Evolutionary conservation across 768 basidiomycete genomes (phyloP), one percentile per base, ranked within the genome.

Genomic region (Calocera cornea): DNA sequence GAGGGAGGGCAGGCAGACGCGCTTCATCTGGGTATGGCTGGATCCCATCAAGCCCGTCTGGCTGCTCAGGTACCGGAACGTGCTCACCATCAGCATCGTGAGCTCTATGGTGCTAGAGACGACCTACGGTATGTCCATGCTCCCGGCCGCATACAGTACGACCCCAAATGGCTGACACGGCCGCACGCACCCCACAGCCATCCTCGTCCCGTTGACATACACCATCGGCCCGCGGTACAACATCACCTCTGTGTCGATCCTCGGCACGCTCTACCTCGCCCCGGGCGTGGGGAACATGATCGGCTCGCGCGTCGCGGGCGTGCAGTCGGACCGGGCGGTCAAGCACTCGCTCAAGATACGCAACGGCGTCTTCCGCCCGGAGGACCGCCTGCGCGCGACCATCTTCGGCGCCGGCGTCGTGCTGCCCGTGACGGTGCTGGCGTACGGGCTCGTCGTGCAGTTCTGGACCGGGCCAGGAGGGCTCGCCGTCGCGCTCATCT

Each of bases 251-350:
- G 65, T 71, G 16, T 75, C 77, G 0, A 41, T 79, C n/a, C 60
- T 74, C n/a, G 78, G 77, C 16, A 70, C 69, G 47, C 71, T 79
- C 27, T 79, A 76, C 67, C 70, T 79, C 31, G 68, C 72, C 1
- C 73, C 68, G 33, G 78, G 78, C 16, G 66, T 68, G 10, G 78
- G 78, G 19, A 77, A 77, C 70, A 68, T 76, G 41, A 65, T 76
- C 34, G 76, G 76, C 12, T 65, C 73, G 0, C 70, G 75, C 33
- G 66, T 77, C 41, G 73, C 74, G 0, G 78, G 77, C 10, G 5
- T 71, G 0, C 71, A 68, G 50, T 74, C 76, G 3, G 78, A 79
- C 67, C 54, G 63, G 29, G 69, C 64, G 1, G 73, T 79, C 22
- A 50, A 65, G 3, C 65, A 68, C 14, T 78, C 73, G 65, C 72